Conservation (phyloP, 805 yeast species). For the Cyberlindnera suaveolens region DNA sequence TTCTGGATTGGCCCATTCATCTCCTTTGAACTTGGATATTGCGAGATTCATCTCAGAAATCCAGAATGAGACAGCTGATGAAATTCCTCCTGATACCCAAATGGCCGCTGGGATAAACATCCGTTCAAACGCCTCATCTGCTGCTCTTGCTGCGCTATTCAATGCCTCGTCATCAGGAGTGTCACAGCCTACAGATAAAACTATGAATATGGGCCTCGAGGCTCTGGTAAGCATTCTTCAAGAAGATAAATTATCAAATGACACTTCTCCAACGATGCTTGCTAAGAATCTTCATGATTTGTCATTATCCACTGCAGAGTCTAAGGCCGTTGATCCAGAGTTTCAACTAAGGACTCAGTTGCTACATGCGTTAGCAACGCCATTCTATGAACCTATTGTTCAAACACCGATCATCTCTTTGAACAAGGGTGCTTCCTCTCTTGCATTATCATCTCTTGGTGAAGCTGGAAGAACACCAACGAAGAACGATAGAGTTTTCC, state of each 20-base stretch:
- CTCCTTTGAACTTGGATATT: conserved; percentile 20
- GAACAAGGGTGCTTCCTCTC: conserved; percentile 23
- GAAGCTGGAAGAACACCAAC: conserved; percentile 8
- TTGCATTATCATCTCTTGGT: conserved; percentile 26
- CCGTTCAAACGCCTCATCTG: conserved; percentile 34
- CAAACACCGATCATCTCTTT: conserved; percentile 21
- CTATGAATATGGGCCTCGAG: conserved; percentile 26
- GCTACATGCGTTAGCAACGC: conserved; percentile 61
- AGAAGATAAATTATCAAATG: conserved; percentile 23
- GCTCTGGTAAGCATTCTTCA: conserved; percentile 45
- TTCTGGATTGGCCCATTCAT: conserved; percentile 1
- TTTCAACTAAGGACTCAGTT: conserved; percentile 33
- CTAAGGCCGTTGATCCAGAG: conserved; percentile 12
- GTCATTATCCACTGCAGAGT: conserved; percentile 36
- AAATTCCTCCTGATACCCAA: conserved; percentile 1
- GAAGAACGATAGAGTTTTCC: conserved; percentile 41
- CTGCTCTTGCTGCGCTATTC: conserved; percentile 32
- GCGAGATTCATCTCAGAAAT: conserved; percentile 21
- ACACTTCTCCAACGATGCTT: conserved; percentile 29
- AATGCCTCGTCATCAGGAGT: conserved; percentile 4
- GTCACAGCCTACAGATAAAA: not conserved
- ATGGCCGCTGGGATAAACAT: conserved; percentile 18
- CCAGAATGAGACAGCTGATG: conserved; percentile 10
- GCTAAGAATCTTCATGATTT: conserved; percentile 54
- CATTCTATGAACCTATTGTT: conserved; percentile 35